Evolutionary conservation across 139 green algal genomes (phyloP), one percentile per base, ranked within the genome.

Genomic region (Tetraselmis chui): DNA sequence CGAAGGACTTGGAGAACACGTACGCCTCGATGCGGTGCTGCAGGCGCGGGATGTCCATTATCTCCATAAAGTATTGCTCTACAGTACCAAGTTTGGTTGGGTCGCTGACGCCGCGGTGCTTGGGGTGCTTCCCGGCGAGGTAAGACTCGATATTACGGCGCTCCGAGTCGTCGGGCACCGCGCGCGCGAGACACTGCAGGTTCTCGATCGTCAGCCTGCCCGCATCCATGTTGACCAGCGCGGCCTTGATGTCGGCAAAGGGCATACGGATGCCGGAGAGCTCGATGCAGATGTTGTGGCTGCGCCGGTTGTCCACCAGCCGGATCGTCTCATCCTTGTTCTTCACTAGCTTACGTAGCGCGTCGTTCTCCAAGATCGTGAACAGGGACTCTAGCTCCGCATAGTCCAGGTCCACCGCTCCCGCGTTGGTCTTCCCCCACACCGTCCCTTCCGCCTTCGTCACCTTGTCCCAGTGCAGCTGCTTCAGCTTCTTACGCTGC

Each of bases 241-340:
- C 86, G 1, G 84, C 74, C 83, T 89, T 92, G 83, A 95, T 94
- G 23, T 88, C 82, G 1, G 81, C 32, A 86, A 93, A 90, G 28
- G 89, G 87, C 86, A 91, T 89, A 76, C 88, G 86, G 27, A 95
- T 89, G 59, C 91, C 92, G 1, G 86, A 88, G 11, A 97, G 88
- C 85, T 96, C 88, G 76, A 97, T 97, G 86, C 85, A 89, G 59
- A 96, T 94, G 86, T 96, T 96, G 87, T 96, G 90, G 1, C 93
- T 89, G n/a, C 93, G 86, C 74, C 89, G 88, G 78, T 93, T 84
- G 81, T 96, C 93, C n/a, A 97, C 82, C 31, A 97, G 84, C 0
- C 77, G 80, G 23, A 96, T 90, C 77, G 89, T 81, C 26, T 80
- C 76, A 1, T 31, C 82, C 26, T 79, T 83, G 31, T 79, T 80